phyloP scores from a whole-genome alignment of 768 basidiomycete genomes.

The Lactarius deliciosus region DNA sequence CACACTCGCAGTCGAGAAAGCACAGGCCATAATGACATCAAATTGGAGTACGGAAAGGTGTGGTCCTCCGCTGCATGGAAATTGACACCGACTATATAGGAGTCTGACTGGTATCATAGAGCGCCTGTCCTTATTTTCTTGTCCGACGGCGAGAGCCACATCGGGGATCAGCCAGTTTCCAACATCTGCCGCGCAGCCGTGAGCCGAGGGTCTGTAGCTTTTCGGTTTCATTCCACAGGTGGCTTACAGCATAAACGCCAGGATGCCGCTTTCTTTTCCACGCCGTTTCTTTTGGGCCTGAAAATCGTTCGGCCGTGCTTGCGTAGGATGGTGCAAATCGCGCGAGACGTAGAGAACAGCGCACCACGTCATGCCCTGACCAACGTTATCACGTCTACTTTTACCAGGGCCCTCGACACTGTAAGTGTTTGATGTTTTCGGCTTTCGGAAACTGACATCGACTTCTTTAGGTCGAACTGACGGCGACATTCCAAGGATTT shows the following conservation, averaged over 20 bases:
- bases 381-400: conserved; percentile 43
- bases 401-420: conserved; percentile 50
- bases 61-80: not conserved
- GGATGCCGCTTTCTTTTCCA: conserved; percentile 57
- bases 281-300: conserved; percentile 52
- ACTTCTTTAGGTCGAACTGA: conserved; percentile 46
- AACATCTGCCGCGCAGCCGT: conserved; percentile 45
- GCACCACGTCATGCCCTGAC: conserved; percentile 42
- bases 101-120: conserved; percentile 34
- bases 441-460: not conserved
- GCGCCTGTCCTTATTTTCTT: conserved; percentile 55
- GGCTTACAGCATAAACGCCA: conserved; percentile 27
- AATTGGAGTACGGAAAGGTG: conserved; percentile 54
- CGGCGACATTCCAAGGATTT: conserved; percentile 56
- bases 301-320: conserved; percentile 34
- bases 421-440: conserved; percentile 35
- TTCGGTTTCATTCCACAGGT: not conserved
- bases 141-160: conserved; percentile 51
- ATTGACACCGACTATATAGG: not conserved
- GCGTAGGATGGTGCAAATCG: conserved; percentile 52
- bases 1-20: conserved; percentile 39
- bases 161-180: conserved; percentile 41
- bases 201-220: conserved; percentile 41
- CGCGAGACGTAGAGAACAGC: conserved; percentile 45
- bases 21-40: conserved; percentile 43